Evolutionary conservation across 1,284 basidiomycete species (phyloP), one percentile per base, ranked within the genome.

Genomic region (Leccinum proliferum): DNA sequence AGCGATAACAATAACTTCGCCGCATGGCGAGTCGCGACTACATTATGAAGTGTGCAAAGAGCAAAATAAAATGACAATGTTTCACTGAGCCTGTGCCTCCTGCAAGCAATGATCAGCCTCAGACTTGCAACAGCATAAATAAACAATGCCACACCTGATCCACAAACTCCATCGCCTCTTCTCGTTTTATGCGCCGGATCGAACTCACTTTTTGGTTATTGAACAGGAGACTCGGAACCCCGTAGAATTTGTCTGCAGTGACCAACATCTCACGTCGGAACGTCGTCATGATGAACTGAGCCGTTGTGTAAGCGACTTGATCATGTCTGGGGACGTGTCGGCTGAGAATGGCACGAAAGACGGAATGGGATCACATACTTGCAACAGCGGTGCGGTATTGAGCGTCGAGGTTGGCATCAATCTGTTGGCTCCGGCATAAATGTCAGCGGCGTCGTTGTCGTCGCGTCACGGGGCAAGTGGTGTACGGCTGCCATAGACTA

Each of bases 371-470:
- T 46, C 7, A 77, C 90, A 71, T 70, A 94, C 93, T 84, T 35
- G 96, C 95, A 29, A 99, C 96, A 3, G 96, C 94, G 2, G 96
- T 98, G 52, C 96, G 90, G 67, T 98, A 98, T 78, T 98, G 94
- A 5, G 96, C 94, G 70, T 99, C 97, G 60, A 99, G 82, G 70
- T 98, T 98, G 59, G 96, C 96, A 70, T 99, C 96, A 72, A 98
- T 98, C 88, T 90, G 61, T 66, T 7, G 43, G 2, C 37, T 7
- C 25, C 56, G 21, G 50, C 18, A 55, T 63, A 2, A 67, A 52
- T 53, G 21, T 14, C 12, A 5, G n/a, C n/a, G n/a, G n/a, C n/a
- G n/a, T n/a, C n/a, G n/a, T n/a, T n/a, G n/a, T n/a, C n/a, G n/a
- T n/a, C n/a, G n/a, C n/a, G n/a, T n/a, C n/a, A n/a, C n/a, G n/a